phyloP scores from a whole-genome alignment of 176 grass and related monocot species.

The Avena atlantica region DNA sequence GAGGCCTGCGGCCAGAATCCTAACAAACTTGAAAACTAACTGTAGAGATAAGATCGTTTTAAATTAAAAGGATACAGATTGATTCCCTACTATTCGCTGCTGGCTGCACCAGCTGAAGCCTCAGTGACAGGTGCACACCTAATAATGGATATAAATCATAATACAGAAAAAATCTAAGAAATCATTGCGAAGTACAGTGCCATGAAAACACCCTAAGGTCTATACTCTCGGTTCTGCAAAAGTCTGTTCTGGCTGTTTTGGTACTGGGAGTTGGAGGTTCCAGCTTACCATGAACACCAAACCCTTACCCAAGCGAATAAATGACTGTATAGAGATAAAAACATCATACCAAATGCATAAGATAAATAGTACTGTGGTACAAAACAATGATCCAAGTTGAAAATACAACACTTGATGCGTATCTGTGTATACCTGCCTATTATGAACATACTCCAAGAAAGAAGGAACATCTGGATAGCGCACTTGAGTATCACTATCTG shows the following conservation, averaged over 20 bases:
- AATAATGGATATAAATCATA: conserved; percentile 9
- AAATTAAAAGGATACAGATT: neutral
- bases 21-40: neutral
- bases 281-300: conserved; percentile 21
- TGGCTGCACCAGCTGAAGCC: too few relatives aligned
- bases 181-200: conserved; percentile 12
- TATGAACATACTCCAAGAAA: conserved; percentile 98
- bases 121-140: neutral
- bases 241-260: neutral
- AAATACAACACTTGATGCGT: conserved; percentile 28
- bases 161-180: conserved; percentile 9
- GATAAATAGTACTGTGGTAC: conserved; percentile 3
- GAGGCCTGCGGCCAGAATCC: neutral
- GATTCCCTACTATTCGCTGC: too few relatives aligned
- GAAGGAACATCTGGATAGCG: conserved; percentile 92
- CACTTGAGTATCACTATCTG: conserved; percentile 53
- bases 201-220: conserved; percentile 22
- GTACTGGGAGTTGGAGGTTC: conserved; percentile 4
- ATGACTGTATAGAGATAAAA: conserved; percentile 10
- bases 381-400: conserved; percentile 23
- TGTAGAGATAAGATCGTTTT: neutral
- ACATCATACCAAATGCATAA: neutral
- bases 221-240: neutral
- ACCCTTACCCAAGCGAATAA: conserved; percentile 33
- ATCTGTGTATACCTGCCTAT: conserved; percentile 80